phyloP scores from a whole-genome alignment of 768 basidiomycete genomes.

The Porphyrellus cyaneotinctus region DNA sequence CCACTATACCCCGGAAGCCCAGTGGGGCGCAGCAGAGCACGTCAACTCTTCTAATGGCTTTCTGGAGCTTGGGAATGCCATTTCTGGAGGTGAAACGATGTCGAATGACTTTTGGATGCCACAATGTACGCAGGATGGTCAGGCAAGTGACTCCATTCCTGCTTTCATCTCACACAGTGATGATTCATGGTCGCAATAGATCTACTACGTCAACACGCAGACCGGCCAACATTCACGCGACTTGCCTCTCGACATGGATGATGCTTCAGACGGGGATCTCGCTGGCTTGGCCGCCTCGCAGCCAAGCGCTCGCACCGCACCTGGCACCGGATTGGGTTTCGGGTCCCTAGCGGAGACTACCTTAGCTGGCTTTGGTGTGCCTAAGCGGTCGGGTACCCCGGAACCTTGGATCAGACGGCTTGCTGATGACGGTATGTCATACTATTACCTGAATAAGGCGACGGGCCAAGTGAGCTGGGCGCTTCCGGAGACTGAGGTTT shows the following conservation, averaged over 20 bases:
- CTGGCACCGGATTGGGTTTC: constrained; percentile 50
- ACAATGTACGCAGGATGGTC: constrained; percentile 73
- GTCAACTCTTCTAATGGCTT: constrained; percentile 37
- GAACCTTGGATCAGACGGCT: constrained; percentile 82
- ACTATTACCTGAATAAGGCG: constrained; percentile 71
- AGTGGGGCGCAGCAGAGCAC: constrained; percentile 39
- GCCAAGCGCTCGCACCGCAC: constrained; percentile 52
- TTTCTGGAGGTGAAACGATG: constrained; percentile 30
- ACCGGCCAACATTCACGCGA: constrained; percentile 81
- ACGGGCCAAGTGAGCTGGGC: constrained; percentile 70
- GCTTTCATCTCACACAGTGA: neutral
- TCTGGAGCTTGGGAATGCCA: constrained; percentile 29
- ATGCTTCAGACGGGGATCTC: constrained; percentile 59
- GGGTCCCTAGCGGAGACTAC: constrained; percentile 34
- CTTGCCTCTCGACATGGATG: constrained; percentile 72
- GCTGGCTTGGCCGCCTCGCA: constrained; percentile 53
- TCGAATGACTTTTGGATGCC: constrained; percentile 91
- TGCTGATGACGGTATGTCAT: constrained; percentile 78
- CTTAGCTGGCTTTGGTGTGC: constrained; percentile 57
- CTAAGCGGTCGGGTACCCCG: constrained; percentile 55
- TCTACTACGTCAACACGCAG: constrained; percentile 91
- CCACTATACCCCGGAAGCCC: constrained; percentile 37
- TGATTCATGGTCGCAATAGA: constrained; percentile 43
- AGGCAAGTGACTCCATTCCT: constrained; percentile 48
- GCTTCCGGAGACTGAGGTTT: constrained; percentile 44